Evolutionary conservation across 1,284 basidiomycete genomes (phyloP).

Genomic region (Anthracocystis panici-leucophaei): DNA sequence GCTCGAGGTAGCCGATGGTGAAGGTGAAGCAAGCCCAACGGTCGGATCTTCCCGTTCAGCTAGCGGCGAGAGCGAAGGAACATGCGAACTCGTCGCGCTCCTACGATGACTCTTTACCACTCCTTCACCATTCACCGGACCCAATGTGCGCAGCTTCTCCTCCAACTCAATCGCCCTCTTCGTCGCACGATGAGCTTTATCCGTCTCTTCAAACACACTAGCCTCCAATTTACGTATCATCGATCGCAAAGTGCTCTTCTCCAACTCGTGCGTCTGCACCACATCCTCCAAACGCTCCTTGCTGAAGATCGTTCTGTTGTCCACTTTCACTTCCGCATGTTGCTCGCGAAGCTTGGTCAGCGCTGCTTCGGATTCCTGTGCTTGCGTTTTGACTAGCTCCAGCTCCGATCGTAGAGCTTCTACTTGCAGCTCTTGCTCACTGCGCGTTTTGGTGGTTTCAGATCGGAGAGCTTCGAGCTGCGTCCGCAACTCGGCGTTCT

Average conservation of each 20-base stretch:
- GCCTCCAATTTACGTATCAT: conserved; percentile 59
- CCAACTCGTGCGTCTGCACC: conserved; percentile 51
- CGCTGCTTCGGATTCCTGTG: conserved; percentile 20
- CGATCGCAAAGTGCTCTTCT: conserved; percentile 45
- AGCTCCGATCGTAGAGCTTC: conserved; percentile 34
- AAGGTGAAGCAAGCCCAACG: not conserved
- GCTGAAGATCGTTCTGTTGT: conserved; percentile 46
- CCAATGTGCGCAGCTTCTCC: conserved; percentile 13
- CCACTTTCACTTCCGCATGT: conserved; percentile 11
- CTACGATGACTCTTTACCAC: conserved; percentile 23
- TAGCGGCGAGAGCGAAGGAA: conserved; percentile 43
- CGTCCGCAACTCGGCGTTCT: conserved; percentile 35
- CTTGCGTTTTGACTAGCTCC: conserved; percentile 13
- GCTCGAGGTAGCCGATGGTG: not conserved
- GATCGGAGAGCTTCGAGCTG: conserved; percentile 12
- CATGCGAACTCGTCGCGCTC: conserved; percentile 35
- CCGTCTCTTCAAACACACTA: conserved; percentile 56
- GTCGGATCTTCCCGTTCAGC: conserved; percentile 34
- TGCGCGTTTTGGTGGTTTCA: conserved; percentile 3
- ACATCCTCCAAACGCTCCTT: conserved; percentile 51
- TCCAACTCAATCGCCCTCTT: conserved; percentile 51
- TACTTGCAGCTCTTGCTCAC: conserved; percentile 16
- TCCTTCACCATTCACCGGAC: not conserved
- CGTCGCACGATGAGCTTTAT: conserved; percentile 50
- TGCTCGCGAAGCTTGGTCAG: not conserved